A percentile compares a stretch with the other conserved stretches of the same genome.
phyloP scores from a whole-genome alignment of 257 asterid genomes.

The Petunia axillaris region DNA sequence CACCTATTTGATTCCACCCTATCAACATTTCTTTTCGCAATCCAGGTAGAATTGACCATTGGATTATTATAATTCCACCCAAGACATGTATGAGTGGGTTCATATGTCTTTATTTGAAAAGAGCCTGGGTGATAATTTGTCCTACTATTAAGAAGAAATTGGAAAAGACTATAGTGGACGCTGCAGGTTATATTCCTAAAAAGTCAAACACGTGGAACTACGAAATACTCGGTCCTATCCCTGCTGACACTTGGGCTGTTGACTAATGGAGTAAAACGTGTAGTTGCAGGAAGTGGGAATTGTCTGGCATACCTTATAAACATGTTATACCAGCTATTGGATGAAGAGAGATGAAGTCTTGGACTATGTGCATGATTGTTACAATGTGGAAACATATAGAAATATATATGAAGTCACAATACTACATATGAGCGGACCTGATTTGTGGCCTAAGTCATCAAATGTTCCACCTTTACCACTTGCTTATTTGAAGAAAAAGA shows the following conservation, averaged over 20 bases:
- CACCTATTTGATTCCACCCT: neutral
- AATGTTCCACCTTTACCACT: neutral
- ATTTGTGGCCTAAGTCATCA: neutral
- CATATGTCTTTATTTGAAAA: neutral
- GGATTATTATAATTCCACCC: neutral
- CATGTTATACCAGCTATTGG: neutral
- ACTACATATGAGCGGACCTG: neutral
- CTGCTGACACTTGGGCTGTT: neutral
- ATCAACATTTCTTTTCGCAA: neutral
- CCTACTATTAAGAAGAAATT: neutral
- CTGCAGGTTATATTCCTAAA: neutral
- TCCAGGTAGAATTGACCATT: neutral
- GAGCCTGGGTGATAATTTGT: neutral
- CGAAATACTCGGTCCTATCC: neutral
- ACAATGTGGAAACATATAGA: neutral
- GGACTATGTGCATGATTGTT: conserved; percentile 26
- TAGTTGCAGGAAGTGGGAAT: conserved; percentile 24
- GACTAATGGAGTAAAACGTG: conserved; percentile 12
- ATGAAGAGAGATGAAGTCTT: neutral
- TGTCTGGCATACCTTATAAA: conserved; percentile 6
- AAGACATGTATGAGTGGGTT: neutral
- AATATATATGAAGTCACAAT: neutral
- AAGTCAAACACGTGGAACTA: neutral
- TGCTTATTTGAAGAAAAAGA: neutral
- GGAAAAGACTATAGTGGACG: neutral